Percentiles rank a stretch among this genome's conserved stretches.
Conservation (phyloP, 352 stramenopile species). For the Globisporangium apiculatum region DNA sequence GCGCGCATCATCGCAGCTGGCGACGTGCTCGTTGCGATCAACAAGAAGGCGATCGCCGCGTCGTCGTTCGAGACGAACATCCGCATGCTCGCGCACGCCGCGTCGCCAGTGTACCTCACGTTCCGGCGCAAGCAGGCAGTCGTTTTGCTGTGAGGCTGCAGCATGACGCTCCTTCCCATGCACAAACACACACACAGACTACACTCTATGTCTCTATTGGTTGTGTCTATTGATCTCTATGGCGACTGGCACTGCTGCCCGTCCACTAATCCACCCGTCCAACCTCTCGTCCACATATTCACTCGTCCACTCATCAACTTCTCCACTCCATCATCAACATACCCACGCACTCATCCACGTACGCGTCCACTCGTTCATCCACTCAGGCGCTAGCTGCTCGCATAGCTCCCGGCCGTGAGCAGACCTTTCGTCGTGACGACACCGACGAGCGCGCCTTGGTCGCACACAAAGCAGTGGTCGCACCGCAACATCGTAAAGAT, state of each 20-base stretch:
- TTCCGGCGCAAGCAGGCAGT: slow-evolving; percentile 63
- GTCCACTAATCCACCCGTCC: too few species aligned
- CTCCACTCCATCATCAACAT: too few species aligned
- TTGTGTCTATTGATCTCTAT: too few species aligned
- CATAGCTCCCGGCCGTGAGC: slow-evolving; percentile 36
- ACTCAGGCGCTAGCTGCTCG: slow-evolving; percentile 1
- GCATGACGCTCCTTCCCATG: background rate
- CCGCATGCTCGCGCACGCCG: slow-evolving; percentile 65
- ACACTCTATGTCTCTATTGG: background rate
- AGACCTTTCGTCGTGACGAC: slow-evolving; percentile 80
- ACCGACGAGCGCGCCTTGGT: slow-evolving; percentile 72
- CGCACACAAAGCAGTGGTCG: slow-evolving; percentile 84
- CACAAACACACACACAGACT: background rate
- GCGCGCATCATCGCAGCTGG: slow-evolving; percentile 72
- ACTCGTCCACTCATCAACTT: background rate
- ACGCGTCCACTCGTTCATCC: too few species aligned
- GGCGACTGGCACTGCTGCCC: too few species aligned
- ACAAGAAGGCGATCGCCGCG: slow-evolving; percentile 84
- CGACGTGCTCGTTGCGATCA: slow-evolving; percentile 77
- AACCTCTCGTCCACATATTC: too few species aligned
- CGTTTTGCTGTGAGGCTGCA: slow-evolving; percentile 40
- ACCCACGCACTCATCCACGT: too few species aligned
- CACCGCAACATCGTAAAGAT: slow-evolving; percentile 89
- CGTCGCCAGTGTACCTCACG: slow-evolving; percentile 80
- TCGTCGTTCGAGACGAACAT: slow-evolving; percentile 86